Evolutionary conservation across 1,139 yeast genomes (phyloP).

Genomic region (Spencermartinsiella ligniputridi): DNA sequence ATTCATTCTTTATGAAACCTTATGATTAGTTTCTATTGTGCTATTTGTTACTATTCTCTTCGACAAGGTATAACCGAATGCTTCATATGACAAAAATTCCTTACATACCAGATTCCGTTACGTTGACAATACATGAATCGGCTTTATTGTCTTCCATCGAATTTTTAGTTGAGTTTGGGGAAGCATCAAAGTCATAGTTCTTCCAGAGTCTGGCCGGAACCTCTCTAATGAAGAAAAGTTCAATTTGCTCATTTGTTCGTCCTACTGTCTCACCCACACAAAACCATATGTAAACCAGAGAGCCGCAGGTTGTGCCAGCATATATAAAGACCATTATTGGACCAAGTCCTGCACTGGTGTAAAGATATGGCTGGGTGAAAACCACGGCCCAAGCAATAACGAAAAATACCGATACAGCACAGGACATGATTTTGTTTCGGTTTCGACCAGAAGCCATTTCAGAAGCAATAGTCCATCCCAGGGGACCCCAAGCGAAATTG

Average conservation of each 20-base stretch:
- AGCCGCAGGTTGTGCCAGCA: constrained; percentile 3
- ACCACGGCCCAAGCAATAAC: constrained; percentile 7
- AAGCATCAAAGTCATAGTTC: not conserved
- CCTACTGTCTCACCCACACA: constrained; percentile 7
- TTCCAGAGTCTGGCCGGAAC: constrained; percentile 3
- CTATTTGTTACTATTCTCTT: no score
- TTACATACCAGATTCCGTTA: no score
- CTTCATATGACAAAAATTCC: no score
- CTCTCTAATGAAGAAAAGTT: not conserved
- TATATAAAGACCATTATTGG: constrained; percentile 6
- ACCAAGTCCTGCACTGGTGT: constrained; percentile 6
- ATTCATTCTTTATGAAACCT: no score
- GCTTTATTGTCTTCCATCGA: no score
- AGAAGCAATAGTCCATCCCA: constrained; percentile 8
- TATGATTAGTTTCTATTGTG: no score
- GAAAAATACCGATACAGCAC: constrained; percentile 6
- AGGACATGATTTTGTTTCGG: constrained; percentile 5
- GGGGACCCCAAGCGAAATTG: constrained; percentile 8
- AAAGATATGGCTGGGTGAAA: constrained; percentile 7
- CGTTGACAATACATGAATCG: no score
- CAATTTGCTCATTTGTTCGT: constrained; percentile 7
- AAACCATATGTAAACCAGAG: constrained; percentile 4
- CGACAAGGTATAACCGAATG: no score
- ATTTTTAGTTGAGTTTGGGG: no score
- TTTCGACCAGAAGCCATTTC: constrained; percentile 9